These are phyloP conservation scores for Penicillium concentricum DNA, from an alignment of 2,329 filamentous ascomycete species.

Conservation along the genomic window DNA sequence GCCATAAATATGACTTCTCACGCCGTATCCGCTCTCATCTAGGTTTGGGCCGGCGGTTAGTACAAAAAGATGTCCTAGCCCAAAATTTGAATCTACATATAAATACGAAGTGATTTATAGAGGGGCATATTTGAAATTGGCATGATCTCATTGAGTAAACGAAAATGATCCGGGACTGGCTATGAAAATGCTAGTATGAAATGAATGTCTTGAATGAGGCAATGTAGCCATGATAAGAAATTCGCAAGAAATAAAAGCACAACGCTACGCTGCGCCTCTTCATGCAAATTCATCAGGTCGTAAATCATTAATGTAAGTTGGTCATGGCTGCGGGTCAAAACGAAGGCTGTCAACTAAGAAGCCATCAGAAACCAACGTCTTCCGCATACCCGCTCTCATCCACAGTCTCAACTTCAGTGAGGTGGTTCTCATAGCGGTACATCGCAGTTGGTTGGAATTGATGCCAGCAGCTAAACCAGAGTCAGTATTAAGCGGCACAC, in stretches of 20 bases:
- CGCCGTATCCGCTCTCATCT: not conserved
- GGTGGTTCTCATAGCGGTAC: constrained; percentile 32
- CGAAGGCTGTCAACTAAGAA: not conserved
- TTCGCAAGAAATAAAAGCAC: not conserved
- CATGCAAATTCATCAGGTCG: constrained; percentile 13
- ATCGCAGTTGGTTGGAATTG: constrained; percentile 40
- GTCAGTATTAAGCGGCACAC: constrained; percentile 2
- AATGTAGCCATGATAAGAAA: not conserved
- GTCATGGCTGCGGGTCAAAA: not conserved
- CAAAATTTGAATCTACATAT: not conserved
- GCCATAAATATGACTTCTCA: too few relatives aligned
- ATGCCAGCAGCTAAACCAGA: constrained; percentile 45
- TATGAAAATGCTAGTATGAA: not conserved
- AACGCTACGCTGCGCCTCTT: not conserved
- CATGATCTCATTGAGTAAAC: not conserved
- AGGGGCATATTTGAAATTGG: not conserved
- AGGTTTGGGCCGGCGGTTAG: not conserved
- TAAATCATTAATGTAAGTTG: constrained; percentile 14
- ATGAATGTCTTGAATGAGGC: not conserved
- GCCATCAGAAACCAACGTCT: constrained; percentile 4
- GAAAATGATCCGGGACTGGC: not conserved
- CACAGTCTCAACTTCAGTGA: constrained; percentile 22
- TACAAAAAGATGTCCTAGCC: not conserved
- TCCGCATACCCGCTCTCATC: constrained; percentile 17
- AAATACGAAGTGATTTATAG: not conserved